phyloP scores from a whole-genome alignment of 2,329 filamentous ascomycete genomes.

The Penicillium freii region DNA sequence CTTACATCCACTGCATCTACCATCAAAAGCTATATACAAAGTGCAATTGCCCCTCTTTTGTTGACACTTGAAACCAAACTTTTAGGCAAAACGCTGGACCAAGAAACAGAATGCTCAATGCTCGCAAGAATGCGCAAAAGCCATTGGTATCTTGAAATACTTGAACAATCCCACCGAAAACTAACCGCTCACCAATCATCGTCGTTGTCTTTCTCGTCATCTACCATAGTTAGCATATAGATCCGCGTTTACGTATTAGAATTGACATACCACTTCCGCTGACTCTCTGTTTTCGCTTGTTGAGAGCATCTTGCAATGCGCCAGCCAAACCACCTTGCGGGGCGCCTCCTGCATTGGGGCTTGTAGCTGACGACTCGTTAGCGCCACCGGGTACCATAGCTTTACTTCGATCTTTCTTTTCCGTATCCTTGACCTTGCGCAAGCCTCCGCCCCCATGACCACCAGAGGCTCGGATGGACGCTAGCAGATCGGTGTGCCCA shows the following conservation, averaged over 20 bases:
- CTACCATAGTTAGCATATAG: slow-evolving; percentile 32
- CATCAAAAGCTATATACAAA: slow-evolving; percentile 20
- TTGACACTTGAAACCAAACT: slow-evolving; percentile 14
- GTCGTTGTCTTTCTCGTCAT: slow-evolving; percentile 48
- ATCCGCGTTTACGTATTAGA: neutral
- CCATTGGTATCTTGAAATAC: slow-evolving; percentile 20
- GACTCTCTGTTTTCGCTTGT: slow-evolving; percentile 89
- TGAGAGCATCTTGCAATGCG: slow-evolving; percentile 73
- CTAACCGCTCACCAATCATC: slow-evolving; percentile 43
- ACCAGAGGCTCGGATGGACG: slow-evolving; percentile 55
- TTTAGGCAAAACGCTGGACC: slow-evolving; percentile 17
- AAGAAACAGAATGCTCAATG: slow-evolving; percentile 12
- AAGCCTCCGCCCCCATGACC: slow-evolving; percentile 50
- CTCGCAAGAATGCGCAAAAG: slow-evolving; percentile 17
- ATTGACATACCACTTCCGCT: slow-evolving; percentile 81
- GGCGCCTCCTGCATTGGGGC: slow-evolving; percentile 53
- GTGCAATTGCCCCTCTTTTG: slow-evolving; percentile 6
- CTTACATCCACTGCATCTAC: slow-evolving; percentile 13
- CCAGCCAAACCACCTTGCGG: slow-evolving; percentile 68
- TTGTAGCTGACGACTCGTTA: slow-evolving; percentile 57
- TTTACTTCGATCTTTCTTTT: slow-evolving; percentile 48
- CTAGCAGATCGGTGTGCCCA: slow-evolving; percentile 46
- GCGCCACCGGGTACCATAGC: slow-evolving; percentile 48
- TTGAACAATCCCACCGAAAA: slow-evolving; percentile 4
- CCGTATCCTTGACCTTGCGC: slow-evolving; percentile 46